phyloP scores from a whole-genome alignment of 2,329 filamentous ascomycete species.

The Plenodomus lindquistii region DNA sequence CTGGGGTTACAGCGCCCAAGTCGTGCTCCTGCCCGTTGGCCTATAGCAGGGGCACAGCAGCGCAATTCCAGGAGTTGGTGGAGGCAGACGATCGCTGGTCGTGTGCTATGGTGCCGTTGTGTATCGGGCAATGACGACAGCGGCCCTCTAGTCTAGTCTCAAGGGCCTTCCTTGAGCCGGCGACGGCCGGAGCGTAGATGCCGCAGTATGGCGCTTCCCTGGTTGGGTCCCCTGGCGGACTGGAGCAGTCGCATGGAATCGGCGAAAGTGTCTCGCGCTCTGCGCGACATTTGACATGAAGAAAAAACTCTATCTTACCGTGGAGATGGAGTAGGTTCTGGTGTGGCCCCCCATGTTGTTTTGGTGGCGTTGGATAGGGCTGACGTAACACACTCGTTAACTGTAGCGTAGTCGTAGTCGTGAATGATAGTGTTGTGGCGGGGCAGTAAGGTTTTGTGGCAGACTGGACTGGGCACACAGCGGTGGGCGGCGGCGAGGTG shows the following conservation, averaged over 20 bases:
- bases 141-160: slow-evolving; percentile 15
- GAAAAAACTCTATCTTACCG: slow-evolving; percentile 29
- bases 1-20: slow-evolving; percentile 3
- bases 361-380: neutral
- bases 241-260: slow-evolving; percentile 14
- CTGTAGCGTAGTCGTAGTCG: slow-evolving; percentile 1
- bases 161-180: slow-evolving; percentile 23
- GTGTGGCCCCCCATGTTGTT: slow-evolving; percentile 19
- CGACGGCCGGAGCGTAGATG: slow-evolving; percentile 27
- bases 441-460: slow-evolving; percentile 13
- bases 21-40: slow-evolving; percentile 1
- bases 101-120: slow-evolving; percentile 29
- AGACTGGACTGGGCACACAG: slow-evolving; percentile 2
- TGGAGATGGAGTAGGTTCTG: slow-evolving; percentile 43
- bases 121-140: slow-evolving; percentile 28
- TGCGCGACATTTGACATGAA: slow-evolving; percentile 4
- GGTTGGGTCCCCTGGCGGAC: neutral
- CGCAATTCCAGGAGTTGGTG: neutral
- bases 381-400: slow-evolving; percentile 12
- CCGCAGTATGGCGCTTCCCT: slow-evolving; percentile 16
- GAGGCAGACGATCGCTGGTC: slow-evolving; percentile 16
- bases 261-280: slow-evolving; percentile 18
- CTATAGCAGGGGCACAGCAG: neutral
- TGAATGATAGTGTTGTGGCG: slow-evolving; percentile 11
- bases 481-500: neutral